These are phyloP conservation scores for Teunomyces tritomae DNA, from an alignment of 805 yeast species.

Conservation along the genomic window DNA sequence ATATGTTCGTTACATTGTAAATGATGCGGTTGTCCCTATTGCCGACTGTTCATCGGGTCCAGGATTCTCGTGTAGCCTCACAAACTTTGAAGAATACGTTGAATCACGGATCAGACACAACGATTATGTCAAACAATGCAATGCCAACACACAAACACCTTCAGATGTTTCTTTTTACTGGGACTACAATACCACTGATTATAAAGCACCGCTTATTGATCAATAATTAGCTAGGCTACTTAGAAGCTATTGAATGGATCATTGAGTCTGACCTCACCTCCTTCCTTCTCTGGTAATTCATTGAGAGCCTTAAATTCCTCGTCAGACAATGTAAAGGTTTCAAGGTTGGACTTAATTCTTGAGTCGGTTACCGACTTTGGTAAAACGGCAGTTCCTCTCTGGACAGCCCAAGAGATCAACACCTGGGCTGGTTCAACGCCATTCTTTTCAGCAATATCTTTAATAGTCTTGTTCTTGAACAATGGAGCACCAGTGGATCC, in stretches of 20 bases:
- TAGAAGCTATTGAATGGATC: not conserved
- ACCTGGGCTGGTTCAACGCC: constrained; percentile 32
- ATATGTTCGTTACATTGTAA: constrained; percentile 39
- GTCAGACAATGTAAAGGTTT: constrained; percentile 28
- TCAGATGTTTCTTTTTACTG: constrained; percentile 36
- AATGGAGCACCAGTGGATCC: constrained; percentile 38
- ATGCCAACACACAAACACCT: constrained; percentile 19
- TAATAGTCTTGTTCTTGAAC: constrained; percentile 28
- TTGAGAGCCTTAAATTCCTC: constrained; percentile 30
- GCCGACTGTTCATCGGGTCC: constrained; percentile 36
- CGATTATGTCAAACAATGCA: constrained; percentile 28
- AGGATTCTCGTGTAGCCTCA: constrained; percentile 41
- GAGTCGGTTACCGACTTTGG: constrained; percentile 34
- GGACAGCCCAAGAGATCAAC: constrained; percentile 39
- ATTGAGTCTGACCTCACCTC: constrained; percentile 1
- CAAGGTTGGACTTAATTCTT: constrained; percentile 36
- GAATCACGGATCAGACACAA: constrained; percentile 23
- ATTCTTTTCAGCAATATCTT: constrained; percentile 29
- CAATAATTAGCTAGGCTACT: not conserved
- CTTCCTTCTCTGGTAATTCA: constrained; percentile 3
- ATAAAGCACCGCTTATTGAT: constrained; percentile 18
- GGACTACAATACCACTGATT: constrained; percentile 30
- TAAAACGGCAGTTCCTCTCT: constrained; percentile 36
- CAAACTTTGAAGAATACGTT: constrained; percentile 31
- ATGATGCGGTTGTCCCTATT: constrained; percentile 41